phyloP scores from a whole-genome alignment of 768 basidiomycete species.

The Pleurotus eryngii region DNA sequence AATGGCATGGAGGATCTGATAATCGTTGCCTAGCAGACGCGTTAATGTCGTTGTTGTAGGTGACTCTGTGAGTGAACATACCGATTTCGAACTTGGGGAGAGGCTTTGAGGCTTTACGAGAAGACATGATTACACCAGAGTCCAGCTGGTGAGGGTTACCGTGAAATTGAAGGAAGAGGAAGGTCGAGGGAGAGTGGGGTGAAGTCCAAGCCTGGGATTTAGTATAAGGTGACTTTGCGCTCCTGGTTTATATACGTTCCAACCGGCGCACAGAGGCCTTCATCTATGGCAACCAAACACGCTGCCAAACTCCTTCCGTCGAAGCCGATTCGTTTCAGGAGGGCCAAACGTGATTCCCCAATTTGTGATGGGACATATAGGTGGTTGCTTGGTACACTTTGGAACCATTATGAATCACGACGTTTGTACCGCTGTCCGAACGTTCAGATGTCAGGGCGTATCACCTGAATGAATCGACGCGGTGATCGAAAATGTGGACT shows the following conservation, averaged over 20 bases:
- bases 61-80: constrained; percentile 22
- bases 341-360: constrained; percentile 7
- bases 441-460: neutral
- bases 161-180: constrained; percentile 16
- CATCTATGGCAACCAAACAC: constrained; percentile 5
- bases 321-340: constrained; percentile 1
- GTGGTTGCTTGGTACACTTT: constrained; percentile 7
- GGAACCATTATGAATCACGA: neutral
- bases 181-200: constrained; percentile 19
- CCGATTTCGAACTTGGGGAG: constrained; percentile 75
- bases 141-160: constrained; percentile 42
- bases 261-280: neutral
- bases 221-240: constrained; percentile 6
- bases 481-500: too few species aligned
- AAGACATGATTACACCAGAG: constrained; percentile 37
- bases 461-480: too few species aligned
- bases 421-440: neutral
- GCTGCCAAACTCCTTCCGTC: neutral
- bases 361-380: neutral
- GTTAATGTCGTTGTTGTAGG: neutral
- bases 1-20: constrained; percentile 69
- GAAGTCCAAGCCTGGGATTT: constrained; percentile 27
- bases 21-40: constrained; percentile 55
- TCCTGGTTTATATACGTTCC: constrained; percentile 6
- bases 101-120: constrained; percentile 58